Evolutionary conservation across 306 rosid genomes (phyloP), one percentile per base, ranked within the genome.

Genomic region (Corylus avellana): DNA sequence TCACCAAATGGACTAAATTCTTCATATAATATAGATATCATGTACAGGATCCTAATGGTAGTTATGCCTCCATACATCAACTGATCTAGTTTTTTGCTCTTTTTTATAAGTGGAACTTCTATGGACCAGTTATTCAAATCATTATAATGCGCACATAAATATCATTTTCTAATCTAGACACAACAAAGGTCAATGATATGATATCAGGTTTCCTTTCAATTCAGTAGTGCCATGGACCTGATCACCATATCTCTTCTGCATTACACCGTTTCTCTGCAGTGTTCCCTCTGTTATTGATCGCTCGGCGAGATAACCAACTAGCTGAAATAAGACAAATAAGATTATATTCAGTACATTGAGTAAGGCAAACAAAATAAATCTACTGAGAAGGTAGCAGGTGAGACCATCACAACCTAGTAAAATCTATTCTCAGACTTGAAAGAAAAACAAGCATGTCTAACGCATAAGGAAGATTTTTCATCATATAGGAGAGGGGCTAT

Each of bases 241-340:
- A 80, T 87, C 80, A n/a, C 55, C 69, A 84, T 13, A 81, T 72
- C 70, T 77, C 81, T 82, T 95, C 86, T 95, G 97, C 96, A 62
- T 91, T 13, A 92, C 92, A 73, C 73, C 79, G 90, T 95, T 95
- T 84, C 96, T 92, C 74, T 73, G 71, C 81, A 95, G 74, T 49
- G 97, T 95, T 72, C 84, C 82, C 74, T 67, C 84, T 1, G 98
- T 88, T 78, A 95, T 92, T 81, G 85, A 55, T 75, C 98, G 92
- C 86, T 91, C 94, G 0, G 90, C 77, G 81, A 95, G 87, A 84
- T 92, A 95, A 48, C 73, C 86, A 17, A 89, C 50, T 85, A 95
- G 72, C 98, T 95, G 96, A 86, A 90, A 88, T 54, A 84, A 79
- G 47, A 73, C 4, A 83, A 83, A 81, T 4, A 42, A 70, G 53